These are phyloP conservation scores for Clathrospora elynae DNA, from an alignment of 2,329 filamentous ascomycete species.

Conservation along the genomic window DNA sequence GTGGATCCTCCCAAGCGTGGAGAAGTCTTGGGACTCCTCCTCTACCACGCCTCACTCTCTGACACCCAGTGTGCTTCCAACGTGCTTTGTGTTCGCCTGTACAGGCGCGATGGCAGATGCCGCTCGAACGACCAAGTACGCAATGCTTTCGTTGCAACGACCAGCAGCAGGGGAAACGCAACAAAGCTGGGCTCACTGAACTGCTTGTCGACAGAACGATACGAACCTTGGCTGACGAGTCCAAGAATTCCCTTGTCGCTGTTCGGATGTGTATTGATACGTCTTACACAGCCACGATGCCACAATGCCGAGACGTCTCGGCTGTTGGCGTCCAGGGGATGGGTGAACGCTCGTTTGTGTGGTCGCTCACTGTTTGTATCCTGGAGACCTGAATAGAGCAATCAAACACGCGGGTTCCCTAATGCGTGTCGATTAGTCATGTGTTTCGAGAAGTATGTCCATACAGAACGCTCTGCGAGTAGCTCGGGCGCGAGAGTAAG, in stretches of 20 bases:
- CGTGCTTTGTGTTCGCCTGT: slow-evolving; percentile 3
- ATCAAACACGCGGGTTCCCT: slow-evolving; percentile 5
- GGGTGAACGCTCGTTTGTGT: no score
- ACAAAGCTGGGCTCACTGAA: slow-evolving; percentile 11
- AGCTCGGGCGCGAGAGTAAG: slow-evolving; percentile 8
- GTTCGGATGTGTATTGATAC: slow-evolving; percentile 24
- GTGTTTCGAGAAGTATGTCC: neutral
- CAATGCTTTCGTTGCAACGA: slow-evolving; percentile 8
- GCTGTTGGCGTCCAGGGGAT: slow-evolving; percentile 28
- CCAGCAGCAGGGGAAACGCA: neutral
- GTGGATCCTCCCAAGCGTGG: slow-evolving; percentile 39
- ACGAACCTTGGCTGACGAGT: slow-evolving; percentile 43
- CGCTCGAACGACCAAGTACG: neutral
- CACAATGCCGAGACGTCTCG: slow-evolving; percentile 39
- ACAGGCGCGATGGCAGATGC: slow-evolving; percentile 7
- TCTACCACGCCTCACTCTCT: slow-evolving; percentile 26
- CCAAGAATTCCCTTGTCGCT: slow-evolving; percentile 37
- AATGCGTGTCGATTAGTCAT: slow-evolving; percentile 1
- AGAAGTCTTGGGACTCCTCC: slow-evolving; percentile 27
- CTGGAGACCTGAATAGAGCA: slow-evolving; percentile 8
- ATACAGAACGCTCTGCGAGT: slow-evolving; percentile 1
- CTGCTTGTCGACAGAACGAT: slow-evolving; percentile 22
- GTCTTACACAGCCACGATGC: slow-evolving; percentile 23
- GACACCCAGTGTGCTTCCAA: slow-evolving; percentile 8
- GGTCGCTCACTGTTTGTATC: slow-evolving; percentile 3